These are phyloP conservation scores for Clarkia xantiana DNA, from an alignment of 345 rosid species.

Conservation along the genomic window DNA sequence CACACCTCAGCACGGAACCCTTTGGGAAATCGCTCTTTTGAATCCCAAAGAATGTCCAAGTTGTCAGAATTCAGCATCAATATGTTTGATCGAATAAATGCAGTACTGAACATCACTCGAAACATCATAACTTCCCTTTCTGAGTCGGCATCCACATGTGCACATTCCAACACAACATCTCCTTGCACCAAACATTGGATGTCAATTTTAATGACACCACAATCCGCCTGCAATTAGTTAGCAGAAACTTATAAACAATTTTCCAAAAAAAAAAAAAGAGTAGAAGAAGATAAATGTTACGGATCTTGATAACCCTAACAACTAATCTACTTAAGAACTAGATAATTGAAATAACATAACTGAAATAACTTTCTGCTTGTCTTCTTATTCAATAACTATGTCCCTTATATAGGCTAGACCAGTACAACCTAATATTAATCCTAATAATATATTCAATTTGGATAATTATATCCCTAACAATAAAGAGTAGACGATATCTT, in stretches of 20 bases:
- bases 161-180: conserved; percentile 92
- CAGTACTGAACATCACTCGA: conserved; percentile 91
- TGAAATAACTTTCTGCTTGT: too few species aligned
- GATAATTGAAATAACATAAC: too few species aligned
- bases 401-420: too few species aligned
- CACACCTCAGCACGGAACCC: conserved; percentile 87
- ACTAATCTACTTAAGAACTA: too few species aligned
- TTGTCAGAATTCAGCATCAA: conserved; percentile 85
- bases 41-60: conserved; percentile 94
- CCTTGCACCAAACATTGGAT: conserved; percentile 95
- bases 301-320: too few species aligned
- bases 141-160: conserved; percentile 80
- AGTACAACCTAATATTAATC: too few species aligned
- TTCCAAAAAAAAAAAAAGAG: neutral
- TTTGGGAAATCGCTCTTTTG: conserved; percentile 85
- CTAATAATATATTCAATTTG: too few species aligned
- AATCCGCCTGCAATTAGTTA: conserved; percentile 53
- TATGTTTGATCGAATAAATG: conserved; percentile 96
- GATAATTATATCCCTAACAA: too few species aligned
- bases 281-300: too few species aligned
- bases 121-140: conserved; percentile 99
- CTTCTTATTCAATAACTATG: too few species aligned
- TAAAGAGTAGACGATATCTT: conserved; percentile 9
- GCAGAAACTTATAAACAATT: neutral
- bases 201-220: conserved; percentile 93